These are phyloP conservation scores for Hericium erinaceus DNA, from an alignment of 768 basidiomycete genomes.

Conservation along the genomic window DNA sequence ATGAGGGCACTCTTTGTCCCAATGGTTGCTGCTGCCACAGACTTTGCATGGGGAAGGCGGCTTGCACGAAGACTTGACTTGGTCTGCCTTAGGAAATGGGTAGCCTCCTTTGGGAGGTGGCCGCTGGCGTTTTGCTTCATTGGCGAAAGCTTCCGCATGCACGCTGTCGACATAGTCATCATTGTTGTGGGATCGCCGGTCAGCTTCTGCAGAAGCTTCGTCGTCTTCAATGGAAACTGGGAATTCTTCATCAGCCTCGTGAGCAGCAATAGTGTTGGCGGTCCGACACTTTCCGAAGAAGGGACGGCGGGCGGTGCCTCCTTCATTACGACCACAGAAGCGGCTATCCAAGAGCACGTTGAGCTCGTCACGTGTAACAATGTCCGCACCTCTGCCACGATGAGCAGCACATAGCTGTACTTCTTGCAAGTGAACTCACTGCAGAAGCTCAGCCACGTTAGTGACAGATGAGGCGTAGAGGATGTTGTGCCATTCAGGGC, in stretches of 20 bases:
- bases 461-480: too few relatives aligned
- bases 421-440: too few relatives aligned
- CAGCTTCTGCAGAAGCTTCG: neutral
- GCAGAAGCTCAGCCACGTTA: too few relatives aligned
- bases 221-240: neutral
- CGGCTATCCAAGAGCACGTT: neutral
- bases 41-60: neutral
- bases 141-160: too few relatives aligned
- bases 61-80: neutral
- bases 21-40: slow-evolving; percentile 17
- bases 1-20: too few relatives aligned
- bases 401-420: neutral
- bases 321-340: too few relatives aligned
- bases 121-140: neutral
- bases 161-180: neutral
- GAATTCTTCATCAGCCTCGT: neutral
- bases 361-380: neutral
- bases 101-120: neutral
- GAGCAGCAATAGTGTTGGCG: neutral
- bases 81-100: neutral
- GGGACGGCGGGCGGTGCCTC: neutral
- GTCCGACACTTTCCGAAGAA: neutral
- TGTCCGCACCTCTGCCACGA: neutral
- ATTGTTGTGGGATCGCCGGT: neutral
- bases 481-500: neutral